Evolutionary conservation across 192 early-diverging fungal genomes (phyloP).

Genomic region (Haplosporangium gracile): DNA sequence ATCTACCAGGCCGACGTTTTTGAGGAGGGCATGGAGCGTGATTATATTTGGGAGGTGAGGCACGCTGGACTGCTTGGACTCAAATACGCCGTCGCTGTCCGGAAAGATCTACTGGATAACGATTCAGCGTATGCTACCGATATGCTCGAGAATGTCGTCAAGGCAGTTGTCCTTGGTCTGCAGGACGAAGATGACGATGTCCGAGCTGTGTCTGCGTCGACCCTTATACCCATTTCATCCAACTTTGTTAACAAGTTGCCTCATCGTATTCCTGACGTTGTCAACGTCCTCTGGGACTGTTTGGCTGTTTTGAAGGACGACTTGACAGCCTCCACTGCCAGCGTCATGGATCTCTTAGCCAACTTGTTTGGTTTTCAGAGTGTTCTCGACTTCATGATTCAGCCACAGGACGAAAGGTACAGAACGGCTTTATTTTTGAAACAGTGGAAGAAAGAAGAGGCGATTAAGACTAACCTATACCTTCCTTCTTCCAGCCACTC

Average conservation of each 20-base stretch:
- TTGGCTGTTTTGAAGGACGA: conserved; percentile 92
- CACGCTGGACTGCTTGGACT: conserved; percentile 94
- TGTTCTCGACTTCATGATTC: conserved; percentile 68
- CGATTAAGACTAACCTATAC: background rate
- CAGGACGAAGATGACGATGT: conserved; percentile 95
- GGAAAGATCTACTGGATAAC: conserved; percentile 83
- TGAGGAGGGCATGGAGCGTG: conserved; percentile 42
- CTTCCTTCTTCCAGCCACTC: conserved; percentile 51
- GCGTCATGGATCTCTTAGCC: conserved; percentile 93
- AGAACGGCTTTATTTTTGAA: background rate
- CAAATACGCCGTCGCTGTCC: conserved; percentile 94
- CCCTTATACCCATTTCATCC: conserved; percentile 89
- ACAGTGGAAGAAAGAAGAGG: background rate
- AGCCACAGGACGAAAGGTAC: conserved; percentile 51
- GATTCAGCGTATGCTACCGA: conserved; percentile 43
- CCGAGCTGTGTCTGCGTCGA: conserved; percentile 90
- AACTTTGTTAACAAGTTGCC: conserved; percentile 78
- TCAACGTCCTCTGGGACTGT: conserved; percentile 89
- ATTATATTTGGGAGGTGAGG: conserved; percentile 89
- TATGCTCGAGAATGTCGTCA: conserved; percentile 79
- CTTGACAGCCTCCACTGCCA: conserved; percentile 90
- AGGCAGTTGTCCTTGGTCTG: conserved; percentile 88
- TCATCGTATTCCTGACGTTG: conserved; percentile 77
- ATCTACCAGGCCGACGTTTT: conserved; percentile 71
- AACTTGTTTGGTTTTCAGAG: conserved; percentile 76